These are phyloP conservation scores for Avicennia marina DNA, from an alignment of 257 asterid species.

Conservation along the genomic window DNA sequence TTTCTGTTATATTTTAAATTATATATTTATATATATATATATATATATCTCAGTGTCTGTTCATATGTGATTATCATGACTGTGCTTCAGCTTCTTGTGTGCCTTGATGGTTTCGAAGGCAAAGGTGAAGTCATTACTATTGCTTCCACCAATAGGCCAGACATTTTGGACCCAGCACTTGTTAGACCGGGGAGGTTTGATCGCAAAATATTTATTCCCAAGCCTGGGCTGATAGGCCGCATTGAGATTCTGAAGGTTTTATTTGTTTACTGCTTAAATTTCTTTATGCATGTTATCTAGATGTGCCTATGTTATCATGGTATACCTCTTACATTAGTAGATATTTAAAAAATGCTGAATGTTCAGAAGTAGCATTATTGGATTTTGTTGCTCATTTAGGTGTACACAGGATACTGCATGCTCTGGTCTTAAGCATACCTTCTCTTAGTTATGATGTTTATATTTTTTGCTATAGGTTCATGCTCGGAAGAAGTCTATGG, in stretches of 20 bases:
- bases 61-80: slow-evolving; percentile 21
- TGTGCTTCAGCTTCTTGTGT: slow-evolving; percentile 85
- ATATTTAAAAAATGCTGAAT: neutral
- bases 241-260: slow-evolving; percentile 80
- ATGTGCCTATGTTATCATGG: too few species aligned
- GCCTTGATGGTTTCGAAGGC: slow-evolving; percentile 98
- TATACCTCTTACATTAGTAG: too few species aligned
- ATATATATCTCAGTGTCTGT: neutral
- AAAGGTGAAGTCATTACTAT: slow-evolving; percentile 94
- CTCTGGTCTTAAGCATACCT: slow-evolving; percentile 1
- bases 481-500: slow-evolving; percentile 92
- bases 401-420: neutral
- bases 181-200: slow-evolving; percentile 97
- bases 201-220: slow-evolving; percentile 82
- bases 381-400: too few species aligned
- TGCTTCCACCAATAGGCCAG: slow-evolving; percentile 98
- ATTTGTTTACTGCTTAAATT: slow-evolving; percentile 6
- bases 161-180: slow-evolving; percentile 94
- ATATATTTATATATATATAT: neutral
- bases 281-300: neutral
- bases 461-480: slow-evolving; percentile 57
- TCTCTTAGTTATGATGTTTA: neutral
- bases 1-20: slow-evolving; percentile 15
- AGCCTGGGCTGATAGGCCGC: slow-evolving; percentile 92
- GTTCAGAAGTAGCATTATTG: too few species aligned